Evolutionary conservation across 306 rosid species (phyloP).

Genomic region (Vachellia collinsii): DNA sequence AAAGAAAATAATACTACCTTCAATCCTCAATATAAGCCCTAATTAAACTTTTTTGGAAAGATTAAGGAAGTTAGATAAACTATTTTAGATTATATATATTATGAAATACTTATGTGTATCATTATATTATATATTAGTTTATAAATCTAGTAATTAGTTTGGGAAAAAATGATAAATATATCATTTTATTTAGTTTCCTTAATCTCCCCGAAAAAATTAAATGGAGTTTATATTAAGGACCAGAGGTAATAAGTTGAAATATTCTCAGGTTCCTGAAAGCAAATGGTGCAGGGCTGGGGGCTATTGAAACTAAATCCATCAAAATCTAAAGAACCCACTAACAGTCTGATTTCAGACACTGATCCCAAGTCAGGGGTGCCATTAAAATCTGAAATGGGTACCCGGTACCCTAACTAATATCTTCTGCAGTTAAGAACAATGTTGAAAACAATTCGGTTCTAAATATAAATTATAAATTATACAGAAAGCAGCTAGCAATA

Average conservation of each 20-base stretch:
- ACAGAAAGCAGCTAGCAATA: slow-evolving; percentile 30
- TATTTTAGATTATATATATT: too few species aligned
- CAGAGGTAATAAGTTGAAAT: too few species aligned
- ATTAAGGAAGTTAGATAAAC: too few species aligned
- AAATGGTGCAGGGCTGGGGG: not conserved
- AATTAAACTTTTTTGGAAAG: too few species aligned
- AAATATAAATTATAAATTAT: not conserved
- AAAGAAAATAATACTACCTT: not conserved
- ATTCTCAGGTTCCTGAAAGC: not conserved
- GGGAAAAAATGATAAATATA: too few species aligned
- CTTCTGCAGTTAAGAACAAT: slow-evolving; percentile 20
- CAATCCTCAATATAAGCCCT: too few species aligned
- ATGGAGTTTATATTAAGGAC: too few species aligned
- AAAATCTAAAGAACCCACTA: slow-evolving; percentile 5
- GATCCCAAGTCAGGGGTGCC: not conserved
- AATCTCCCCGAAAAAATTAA: too few species aligned
- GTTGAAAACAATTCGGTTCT: not conserved
- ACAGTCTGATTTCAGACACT: slow-evolving; percentile 17
- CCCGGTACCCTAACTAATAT: not conserved
- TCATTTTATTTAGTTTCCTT: too few species aligned
- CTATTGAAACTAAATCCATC: slow-evolving; percentile 6
- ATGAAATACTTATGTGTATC: too few species aligned
- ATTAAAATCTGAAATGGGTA: slow-evolving; percentile 25
- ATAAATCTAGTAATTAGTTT: too few species aligned
- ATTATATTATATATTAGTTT: too few species aligned